Evolutionary conservation across 352 stramenopile genomes (phyloP).

Genomic region (Phytophthora macrochlamydospora): DNA sequence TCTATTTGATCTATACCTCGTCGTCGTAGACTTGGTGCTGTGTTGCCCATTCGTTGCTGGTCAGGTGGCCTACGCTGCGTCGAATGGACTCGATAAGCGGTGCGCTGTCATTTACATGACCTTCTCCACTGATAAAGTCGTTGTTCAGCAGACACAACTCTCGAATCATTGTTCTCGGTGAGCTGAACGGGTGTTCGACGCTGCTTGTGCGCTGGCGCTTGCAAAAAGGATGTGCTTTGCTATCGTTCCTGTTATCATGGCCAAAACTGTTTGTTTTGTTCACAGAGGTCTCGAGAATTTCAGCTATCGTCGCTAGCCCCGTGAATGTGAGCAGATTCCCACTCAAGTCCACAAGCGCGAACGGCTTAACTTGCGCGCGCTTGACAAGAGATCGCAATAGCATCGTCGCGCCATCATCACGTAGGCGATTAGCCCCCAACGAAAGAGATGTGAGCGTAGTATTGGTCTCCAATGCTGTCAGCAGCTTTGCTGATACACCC

Average conservation of each 20-base stretch:
- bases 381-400: slow-evolving; percentile 60
- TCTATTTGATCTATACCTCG: slow-evolving; percentile 55
- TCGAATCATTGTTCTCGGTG: slow-evolving; percentile 26
- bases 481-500: slow-evolving; percentile 55
- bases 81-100: slow-evolving; percentile 36
- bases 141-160: slow-evolving; percentile 79
- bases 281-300: slow-evolving; percentile 33
- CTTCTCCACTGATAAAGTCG: slow-evolving; percentile 45
- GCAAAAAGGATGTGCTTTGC: neutral
- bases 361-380: slow-evolving; percentile 45
- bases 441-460: slow-evolving; percentile 52
- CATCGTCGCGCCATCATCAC: slow-evolving; percentile 52
- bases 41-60: slow-evolving; percentile 66
- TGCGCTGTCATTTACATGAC: slow-evolving; percentile 21
- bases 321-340: slow-evolving; percentile 75
- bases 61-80: slow-evolving; percentile 45
- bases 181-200: slow-evolving; percentile 6
- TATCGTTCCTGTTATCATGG: slow-evolving; percentile 1
- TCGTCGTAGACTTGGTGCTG: slow-evolving; percentile 85
- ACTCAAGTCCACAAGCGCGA: slow-evolving; percentile 62
- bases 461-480: slow-evolving; percentile 58
- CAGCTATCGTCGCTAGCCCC: slow-evolving; percentile 45
- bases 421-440: slow-evolving; percentile 71
- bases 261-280: neutral
- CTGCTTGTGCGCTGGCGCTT: slow-evolving; percentile 42